These are phyloP conservation scores for Monosporozyma siamensis DNA, from an alignment of 805 yeast species.

Conservation along the genomic window DNA sequence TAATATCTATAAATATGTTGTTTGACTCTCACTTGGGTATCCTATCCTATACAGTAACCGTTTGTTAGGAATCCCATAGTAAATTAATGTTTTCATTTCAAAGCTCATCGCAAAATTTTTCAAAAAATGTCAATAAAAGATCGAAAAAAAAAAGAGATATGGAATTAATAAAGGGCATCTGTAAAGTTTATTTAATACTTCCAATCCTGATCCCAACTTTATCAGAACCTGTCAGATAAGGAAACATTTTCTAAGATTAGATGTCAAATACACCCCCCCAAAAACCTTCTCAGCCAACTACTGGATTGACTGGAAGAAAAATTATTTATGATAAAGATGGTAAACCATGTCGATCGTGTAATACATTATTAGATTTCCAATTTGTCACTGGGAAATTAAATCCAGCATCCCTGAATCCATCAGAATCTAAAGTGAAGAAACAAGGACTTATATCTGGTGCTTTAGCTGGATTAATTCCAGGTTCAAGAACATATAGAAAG, in stretches of 20 bases:
- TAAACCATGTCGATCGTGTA: slow-evolving; percentile 91
- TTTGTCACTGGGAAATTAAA: slow-evolving; percentile 37
- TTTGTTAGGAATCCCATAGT: too few relatives aligned
- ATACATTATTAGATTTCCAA: slow-evolving; percentile 70
- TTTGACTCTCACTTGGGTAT: too few relatives aligned
- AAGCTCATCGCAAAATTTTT: slow-evolving; percentile 6
- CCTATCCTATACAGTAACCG: too few relatives aligned
- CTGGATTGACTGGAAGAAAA: slow-evolving; percentile 27
- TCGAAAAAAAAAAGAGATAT: too few relatives aligned
- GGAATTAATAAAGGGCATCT: too few relatives aligned
- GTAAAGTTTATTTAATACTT: too few relatives aligned
- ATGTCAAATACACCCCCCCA: not conserved
- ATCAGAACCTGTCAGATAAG: not conserved
- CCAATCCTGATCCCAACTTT: too few relatives aligned
- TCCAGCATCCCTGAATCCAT: not conserved
- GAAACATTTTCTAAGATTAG: not conserved
- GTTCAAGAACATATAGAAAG: slow-evolving; percentile 30
- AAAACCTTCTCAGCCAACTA: not conserved
- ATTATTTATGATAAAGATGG: slow-evolving; percentile 80
- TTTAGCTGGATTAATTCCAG: slow-evolving; percentile 14
- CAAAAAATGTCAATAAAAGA: too few relatives aligned
- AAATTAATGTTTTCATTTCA: not conserved
- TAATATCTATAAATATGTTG: too few relatives aligned
- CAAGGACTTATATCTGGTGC: not conserved
- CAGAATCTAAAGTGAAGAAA: not conserved